These are phyloP conservation scores for Meripilus lineatus DNA, from an alignment of 1,284 basidiomycete genomes.

Conservation along the genomic window DNA sequence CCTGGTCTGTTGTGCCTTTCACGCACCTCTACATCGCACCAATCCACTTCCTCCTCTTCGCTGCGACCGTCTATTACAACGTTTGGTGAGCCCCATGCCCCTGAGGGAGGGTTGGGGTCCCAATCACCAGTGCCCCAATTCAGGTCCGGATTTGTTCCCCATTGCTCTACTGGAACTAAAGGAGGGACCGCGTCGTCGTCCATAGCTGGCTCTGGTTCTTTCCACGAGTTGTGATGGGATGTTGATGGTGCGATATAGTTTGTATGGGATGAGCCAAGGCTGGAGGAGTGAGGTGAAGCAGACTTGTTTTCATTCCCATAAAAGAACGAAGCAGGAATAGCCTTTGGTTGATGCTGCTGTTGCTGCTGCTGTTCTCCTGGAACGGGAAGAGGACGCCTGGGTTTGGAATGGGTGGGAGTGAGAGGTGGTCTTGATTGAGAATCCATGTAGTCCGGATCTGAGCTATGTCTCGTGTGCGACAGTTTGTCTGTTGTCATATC, in stretches of 20 bases:
- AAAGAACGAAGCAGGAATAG: slow-evolving; percentile 17
- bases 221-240: slow-evolving; percentile 26
- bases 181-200: slow-evolving; percentile 31
- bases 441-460: neutral
- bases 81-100: too few species aligned
- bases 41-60: slow-evolving; percentile 52
- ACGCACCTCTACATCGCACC: slow-evolving; percentile 57
- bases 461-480: too few species aligned
- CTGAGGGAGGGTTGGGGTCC: neutral
- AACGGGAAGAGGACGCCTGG: slow-evolving; percentile 8
- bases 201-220: slow-evolving; percentile 42
- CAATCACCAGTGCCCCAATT: slow-evolving; percentile 8
- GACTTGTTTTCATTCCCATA: slow-evolving; percentile 14
- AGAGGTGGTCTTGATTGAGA: neutral
- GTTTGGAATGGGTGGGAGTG: slow-evolving; percentile 4
- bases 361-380: slow-evolving; percentile 8
- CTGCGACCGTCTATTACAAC: slow-evolving; percentile 51
- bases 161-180: slow-evolving; percentile 19
- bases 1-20: slow-evolving; percentile 49
- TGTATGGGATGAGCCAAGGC: slow-evolving; percentile 27
- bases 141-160: slow-evolving; percentile 23
- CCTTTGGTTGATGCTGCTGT: slow-evolving; percentile 6
- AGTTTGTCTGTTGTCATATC: too few species aligned
- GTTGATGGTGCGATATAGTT: slow-evolving; percentile 22
- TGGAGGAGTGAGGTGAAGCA: slow-evolving; percentile 14